Percentiles rank a stretch among this genome's conserved stretches.
Conservation (phyloP, 495 filamentous ascomycete species). For the Penicillium lagena region DNA sequence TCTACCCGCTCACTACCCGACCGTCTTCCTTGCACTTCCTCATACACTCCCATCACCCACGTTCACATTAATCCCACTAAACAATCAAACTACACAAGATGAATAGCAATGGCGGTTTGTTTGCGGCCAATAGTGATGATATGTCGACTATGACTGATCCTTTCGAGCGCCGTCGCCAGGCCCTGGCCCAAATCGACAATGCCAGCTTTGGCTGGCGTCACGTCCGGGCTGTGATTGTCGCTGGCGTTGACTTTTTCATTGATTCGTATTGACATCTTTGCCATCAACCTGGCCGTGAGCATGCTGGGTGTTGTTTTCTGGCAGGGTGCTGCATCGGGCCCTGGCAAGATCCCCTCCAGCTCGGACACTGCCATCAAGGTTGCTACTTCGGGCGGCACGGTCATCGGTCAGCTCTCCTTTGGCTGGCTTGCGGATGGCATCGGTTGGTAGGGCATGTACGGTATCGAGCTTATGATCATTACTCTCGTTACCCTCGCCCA, state of each 20-base stretch:
- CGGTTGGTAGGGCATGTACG: conserved; percentile 82
- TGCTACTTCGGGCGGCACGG: conserved; percentile 79
- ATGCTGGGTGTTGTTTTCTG: conserved; percentile 75
- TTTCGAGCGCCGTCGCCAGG: conserved; percentile 66
- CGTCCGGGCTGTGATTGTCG: conserved; percentile 65
- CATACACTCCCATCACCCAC: too few species aligned
- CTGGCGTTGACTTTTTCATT: conserved; percentile 83
- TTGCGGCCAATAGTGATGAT: conserved; percentile 10
- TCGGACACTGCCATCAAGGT: conserved; percentile 84
- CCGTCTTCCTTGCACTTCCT: too few species aligned
- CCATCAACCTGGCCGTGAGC: conserved; percentile 60
- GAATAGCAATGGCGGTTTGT: neutral
- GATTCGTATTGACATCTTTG: conserved; percentile 76
- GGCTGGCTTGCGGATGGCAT: conserved; percentile 74
- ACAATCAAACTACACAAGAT: too few species aligned
- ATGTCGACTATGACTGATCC: conserved; percentile 59
- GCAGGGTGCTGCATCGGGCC: conserved; percentile 40
- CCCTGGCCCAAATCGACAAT: conserved; percentile 73
- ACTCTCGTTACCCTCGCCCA: conserved; percentile 80
- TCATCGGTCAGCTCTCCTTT: conserved; percentile 78
- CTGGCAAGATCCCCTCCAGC: conserved; percentile 50
- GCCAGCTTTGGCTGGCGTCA: conserved; percentile 78
- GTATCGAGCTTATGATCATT: conserved; percentile 81
- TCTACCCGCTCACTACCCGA: neutral
- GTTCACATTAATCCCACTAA: too few species aligned